Evolutionary conservation across 2,329 filamentous ascomycete genomes (phyloP).

Genomic region (Daldinia eschscholtzii): DNA sequence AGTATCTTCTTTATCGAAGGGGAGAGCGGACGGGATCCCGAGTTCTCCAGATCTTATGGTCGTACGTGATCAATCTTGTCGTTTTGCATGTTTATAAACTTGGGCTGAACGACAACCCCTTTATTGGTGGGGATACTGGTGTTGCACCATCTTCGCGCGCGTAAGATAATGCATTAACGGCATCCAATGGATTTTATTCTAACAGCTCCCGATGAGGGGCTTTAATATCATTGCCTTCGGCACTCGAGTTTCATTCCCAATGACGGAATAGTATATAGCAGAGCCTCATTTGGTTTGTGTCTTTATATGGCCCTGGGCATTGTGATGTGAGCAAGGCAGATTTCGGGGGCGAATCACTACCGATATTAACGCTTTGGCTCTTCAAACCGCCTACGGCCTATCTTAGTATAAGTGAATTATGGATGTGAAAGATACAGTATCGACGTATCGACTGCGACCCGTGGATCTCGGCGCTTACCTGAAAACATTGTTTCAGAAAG

Average conservation of each 20-base stretch:
- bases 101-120: neutral
- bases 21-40: constrained; percentile 2
- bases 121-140: neutral
- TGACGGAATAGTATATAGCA: neutral
- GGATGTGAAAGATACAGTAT: constrained; percentile 2
- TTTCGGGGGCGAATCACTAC: neutral
- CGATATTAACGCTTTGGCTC: neutral
- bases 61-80: neutral
- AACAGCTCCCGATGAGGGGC: neutral
- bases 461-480: neutral
- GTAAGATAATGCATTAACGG: neutral
- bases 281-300: neutral
- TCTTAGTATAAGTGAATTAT: neutral
- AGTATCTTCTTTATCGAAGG: neutral
- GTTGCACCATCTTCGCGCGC: neutral
- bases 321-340: neutral
- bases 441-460: neutral
- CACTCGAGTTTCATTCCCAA: neutral
- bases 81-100: neutral
- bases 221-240: neutral
- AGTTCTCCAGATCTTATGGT: neutral
- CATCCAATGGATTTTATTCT: neutral
- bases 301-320: neutral
- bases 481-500: neutral
- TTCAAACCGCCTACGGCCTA: neutral